Base-by-base conservation (phyloP, 2,329 filamentous ascomycete species). In the Penicillium fuscoglaucum region DNA sequence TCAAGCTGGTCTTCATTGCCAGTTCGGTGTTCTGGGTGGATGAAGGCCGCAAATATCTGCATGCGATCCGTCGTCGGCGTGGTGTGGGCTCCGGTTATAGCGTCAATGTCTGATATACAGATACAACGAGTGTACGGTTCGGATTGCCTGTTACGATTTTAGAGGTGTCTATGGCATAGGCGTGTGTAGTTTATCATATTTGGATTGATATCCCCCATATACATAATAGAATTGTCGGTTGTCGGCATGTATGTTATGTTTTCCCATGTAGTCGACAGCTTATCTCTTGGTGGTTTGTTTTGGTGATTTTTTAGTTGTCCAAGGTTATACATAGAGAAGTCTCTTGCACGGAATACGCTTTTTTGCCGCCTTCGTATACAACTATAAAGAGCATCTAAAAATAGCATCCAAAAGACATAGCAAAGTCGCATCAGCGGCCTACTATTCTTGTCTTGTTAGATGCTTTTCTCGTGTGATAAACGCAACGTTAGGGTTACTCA, bases 21-120 rank as follows among this genome's bases (percentile, higher is more conserved):
- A 98, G 93, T 78, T 87, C 85, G 51, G 95, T 99, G 29, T 96
- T 99, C 75, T 98, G 91, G 91, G 92, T 87, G 13, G 95, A 99
- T 75, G 95, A 99, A 78, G 82, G 82, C 44, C 84, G 95, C 71
- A 99, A 99, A 78, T 96, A 88, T 61, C 64, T 74, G 29, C 62
- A 68, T 49, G 62, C 62, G 19, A 57, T 74, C 54, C 66, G 68
- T 55, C 71, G 72, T 52, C 68, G 70, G 41, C 62, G 71, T 33
- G 67, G 69, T 5, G 67, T 76, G 10, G 73, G 74, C 44, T 66
- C 63, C 52, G 75, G 75, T 40, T 78, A 78, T 63, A 78, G 76
- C 66, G 67, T 69, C 57, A 77, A 76, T 70, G 76, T 78, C 50
- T 78, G 62, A 72, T 61, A 49, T 56, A 13, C 35, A 13, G 50